Base-by-base conservation (phyloP, 495 filamentous ascomycete species). In the Daldinia concentrica region DNA sequence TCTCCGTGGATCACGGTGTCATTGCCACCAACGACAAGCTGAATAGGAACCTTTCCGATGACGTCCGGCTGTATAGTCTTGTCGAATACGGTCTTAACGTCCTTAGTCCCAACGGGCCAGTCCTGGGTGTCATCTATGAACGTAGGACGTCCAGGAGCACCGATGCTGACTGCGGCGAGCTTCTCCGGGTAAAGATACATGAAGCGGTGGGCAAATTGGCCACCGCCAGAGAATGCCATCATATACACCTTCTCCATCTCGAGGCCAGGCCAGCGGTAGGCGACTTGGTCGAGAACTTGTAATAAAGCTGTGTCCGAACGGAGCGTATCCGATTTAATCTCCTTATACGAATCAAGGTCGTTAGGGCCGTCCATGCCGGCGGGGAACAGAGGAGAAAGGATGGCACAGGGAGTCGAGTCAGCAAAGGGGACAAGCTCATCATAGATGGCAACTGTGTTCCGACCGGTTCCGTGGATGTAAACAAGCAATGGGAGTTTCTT, bases 191-290 rank as follows among this genome's bases (percentile, higher is more conserved):
- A 63, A 6, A 77, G 61, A 54, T 77, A 77, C 14, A 77, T 60
- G 50, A 77, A 75, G 22, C 72, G 59, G 7, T 77, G 72, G 19
- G 63, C 64, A 29, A 77, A 73, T 45, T 77, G 73, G 11, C 73
- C 75, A 27, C 75, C 75, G 4, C 73, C 75, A 1, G 75, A 75
- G 45, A 77, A 75, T 7, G 69, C 73, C 72, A 71, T 75, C 64
- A 77, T 43, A 39, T 56, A 68, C 22, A 77, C 54, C 48, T 75
- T 75, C 12, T 55, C 32, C 2, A 69, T 75, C 15, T 50, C 61
- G 22, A 77, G 69, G 4, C 69, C 73, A 1, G 65, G 65, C 73
- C 65, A 75, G 22, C 69, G 69, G 26, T 66, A 70, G 11, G 63
- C 43, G 34, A 78, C 65, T 50, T 78, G 59, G 41, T 65, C 71